A percentile compares a stretch with the other conserved stretches of the same genome.
Conservation (phyloP, 371 early-diverging fungal genomes). For the Coemansia sp. region DNA sequence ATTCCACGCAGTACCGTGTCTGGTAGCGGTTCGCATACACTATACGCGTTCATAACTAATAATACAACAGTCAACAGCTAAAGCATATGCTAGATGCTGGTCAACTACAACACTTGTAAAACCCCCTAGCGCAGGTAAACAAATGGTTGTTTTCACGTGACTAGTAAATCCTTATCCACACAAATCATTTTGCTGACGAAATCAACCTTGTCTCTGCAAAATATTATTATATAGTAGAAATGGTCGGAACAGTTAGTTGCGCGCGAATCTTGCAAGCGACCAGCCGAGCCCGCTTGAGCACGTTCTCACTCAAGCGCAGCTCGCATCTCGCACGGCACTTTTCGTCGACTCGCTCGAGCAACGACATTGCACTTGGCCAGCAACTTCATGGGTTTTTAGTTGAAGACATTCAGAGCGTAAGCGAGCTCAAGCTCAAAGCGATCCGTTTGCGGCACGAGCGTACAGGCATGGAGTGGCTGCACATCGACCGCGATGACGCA, state of each 20-base stretch:
- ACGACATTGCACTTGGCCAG: constrained; percentile 11
- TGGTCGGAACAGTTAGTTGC: constrained; percentile 1
- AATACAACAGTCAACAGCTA: neutral
- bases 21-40: constrained; percentile 12
- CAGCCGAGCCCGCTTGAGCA: neutral
- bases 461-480: constrained; percentile 86
- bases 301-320: neutral
- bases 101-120: no score
- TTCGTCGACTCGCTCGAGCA: neutral
- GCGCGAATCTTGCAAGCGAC: constrained; percentile 14
- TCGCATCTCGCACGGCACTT: neutral
- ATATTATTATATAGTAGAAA: neutral
- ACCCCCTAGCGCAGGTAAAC: neutral
- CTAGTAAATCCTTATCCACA: no score
- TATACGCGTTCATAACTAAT: neutral
- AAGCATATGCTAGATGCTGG: no score
- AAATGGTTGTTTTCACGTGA: neutral
- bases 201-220: no score
- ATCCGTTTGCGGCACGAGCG: constrained; percentile 59
- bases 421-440: constrained; percentile 50
- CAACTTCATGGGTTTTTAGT: constrained; percentile 42
- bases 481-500: constrained; percentile 78
- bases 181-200: no score
- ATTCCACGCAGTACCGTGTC: constrained; percentile 13
- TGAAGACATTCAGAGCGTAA: constrained; percentile 25